Evolutionary conservation across 345 rosid genomes (phyloP).

Genomic region (Salix viminalis): DNA sequence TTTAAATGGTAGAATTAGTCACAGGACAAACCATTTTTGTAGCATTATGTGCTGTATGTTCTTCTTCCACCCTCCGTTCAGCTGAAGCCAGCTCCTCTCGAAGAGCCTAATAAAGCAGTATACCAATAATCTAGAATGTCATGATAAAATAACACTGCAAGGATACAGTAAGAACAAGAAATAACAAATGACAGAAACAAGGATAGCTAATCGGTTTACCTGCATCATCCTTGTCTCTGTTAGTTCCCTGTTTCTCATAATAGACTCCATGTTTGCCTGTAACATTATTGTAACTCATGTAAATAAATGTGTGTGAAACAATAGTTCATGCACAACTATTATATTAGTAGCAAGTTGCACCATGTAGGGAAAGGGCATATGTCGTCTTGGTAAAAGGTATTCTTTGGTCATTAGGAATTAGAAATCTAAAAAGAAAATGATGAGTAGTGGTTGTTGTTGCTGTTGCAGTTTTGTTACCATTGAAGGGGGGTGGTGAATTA

Average conservation of each 20-base stretch:
- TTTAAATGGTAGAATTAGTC: slow-evolving; percentile 13
- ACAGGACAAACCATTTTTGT: slow-evolving; percentile 70
- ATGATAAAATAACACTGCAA: slow-evolving; percentile 11
- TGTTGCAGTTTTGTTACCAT: neutral
- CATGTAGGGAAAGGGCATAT: neutral
- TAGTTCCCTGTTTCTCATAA: slow-evolving; percentile 93
- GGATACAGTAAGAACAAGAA: neutral
- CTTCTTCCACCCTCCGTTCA: slow-evolving; percentile 96
- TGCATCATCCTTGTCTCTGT: slow-evolving; percentile 99
- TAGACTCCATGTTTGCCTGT: slow-evolving; percentile 90
- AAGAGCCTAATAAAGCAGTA: slow-evolving; percentile 55
- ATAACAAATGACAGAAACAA: neutral
- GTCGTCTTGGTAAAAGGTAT: too few relatives aligned
- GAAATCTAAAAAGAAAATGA: neutral
- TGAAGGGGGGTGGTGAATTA: neutral
- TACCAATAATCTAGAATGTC: slow-evolving; percentile 14
- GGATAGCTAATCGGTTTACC: slow-evolving; percentile 41
- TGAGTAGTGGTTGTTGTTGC: too few relatives aligned
- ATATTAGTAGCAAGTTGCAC: neutral
- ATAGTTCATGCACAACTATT: neutral
- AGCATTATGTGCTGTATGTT: slow-evolving; percentile 81
- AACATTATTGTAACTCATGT: neutral
- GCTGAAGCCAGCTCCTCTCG: slow-evolving; percentile 93
- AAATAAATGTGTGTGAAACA: neutral
- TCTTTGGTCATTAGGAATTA: neutral